phyloP scores from a whole-genome alignment of 192 early-diverging fungal species.

The Radiomyces spectabilis region DNA sequence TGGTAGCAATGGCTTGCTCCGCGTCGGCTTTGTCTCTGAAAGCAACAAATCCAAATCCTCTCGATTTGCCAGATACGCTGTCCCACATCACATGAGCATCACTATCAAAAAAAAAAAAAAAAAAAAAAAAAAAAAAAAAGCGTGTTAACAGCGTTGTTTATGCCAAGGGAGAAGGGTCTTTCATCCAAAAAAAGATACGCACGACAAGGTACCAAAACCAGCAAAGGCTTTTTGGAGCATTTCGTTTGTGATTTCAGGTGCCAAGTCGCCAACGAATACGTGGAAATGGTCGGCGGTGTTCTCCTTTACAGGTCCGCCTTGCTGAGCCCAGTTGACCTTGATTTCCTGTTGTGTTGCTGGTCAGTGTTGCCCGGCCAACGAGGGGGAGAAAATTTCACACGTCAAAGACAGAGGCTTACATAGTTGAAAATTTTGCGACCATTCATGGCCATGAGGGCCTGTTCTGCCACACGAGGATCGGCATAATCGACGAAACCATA shows the following conservation, averaged over 20 bases:
- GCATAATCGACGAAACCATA: constrained; percentile 88
- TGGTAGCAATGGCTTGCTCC: constrained; percentile 73
- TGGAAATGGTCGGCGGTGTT: constrained; percentile 57
- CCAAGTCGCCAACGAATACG: constrained; percentile 91
- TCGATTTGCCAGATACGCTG: constrained; percentile 75
- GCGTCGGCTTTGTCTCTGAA: constrained; percentile 85
- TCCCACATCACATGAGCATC: constrained; percentile 96
- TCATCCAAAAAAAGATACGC: no score
- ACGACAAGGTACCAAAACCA: constrained; percentile 69
- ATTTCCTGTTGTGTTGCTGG: constrained; percentile 13
- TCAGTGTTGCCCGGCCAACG: no score
- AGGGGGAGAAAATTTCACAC: no score
- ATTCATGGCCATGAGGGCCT: constrained; percentile 65
- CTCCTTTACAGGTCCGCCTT: constrained; percentile 19
- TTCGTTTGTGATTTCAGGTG: constrained; percentile 84
- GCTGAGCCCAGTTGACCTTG: constrained; percentile 27
- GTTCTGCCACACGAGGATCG: constrained; percentile 62
- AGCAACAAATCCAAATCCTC: constrained; percentile 89
- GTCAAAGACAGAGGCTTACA: constrained; percentile 29
- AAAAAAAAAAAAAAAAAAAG: not conserved
- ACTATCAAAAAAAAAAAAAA: constrained; percentile 27
- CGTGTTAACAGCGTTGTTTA: not conserved
- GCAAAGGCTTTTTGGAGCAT: constrained; percentile 70
- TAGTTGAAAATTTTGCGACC: constrained; percentile 56
- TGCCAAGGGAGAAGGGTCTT: no score